phyloP scores from a whole-genome alignment of 164 flowering plant species.

The Liquidambar formosana region DNA sequence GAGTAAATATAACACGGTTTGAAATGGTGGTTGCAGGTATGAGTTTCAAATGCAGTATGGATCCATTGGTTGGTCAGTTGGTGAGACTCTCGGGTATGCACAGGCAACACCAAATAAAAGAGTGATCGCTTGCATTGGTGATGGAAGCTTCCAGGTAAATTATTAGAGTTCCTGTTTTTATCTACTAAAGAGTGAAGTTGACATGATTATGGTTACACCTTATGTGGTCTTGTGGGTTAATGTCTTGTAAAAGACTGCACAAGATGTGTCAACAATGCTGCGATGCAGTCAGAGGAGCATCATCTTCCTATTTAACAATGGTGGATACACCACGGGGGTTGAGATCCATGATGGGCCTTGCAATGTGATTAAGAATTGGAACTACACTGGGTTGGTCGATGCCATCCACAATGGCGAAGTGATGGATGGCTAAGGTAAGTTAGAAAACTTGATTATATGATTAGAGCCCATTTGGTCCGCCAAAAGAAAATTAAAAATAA shows the following conservation, averaged over 20 bases:
- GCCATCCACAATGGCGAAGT: conserved; percentile 32
- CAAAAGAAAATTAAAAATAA: too few species aligned
- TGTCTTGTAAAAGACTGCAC: conserved; percentile 16
- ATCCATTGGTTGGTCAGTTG: conserved; percentile 23
- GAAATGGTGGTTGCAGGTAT: not conserved
- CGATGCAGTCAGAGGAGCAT: conserved; percentile 20
- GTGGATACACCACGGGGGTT: conserved; percentile 31
- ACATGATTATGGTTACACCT: too few species aligned
- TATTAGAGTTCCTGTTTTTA: too few species aligned
- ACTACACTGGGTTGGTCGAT: conserved; percentile 21
- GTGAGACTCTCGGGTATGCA: conserved; percentile 26
- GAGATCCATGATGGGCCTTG: conserved; percentile 34
- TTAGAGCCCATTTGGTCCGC: too few species aligned
- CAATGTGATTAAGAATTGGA: conserved; percentile 30
- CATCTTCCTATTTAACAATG: conserved; percentile 32
- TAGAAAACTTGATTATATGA: too few species aligned
- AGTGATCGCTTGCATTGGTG: conserved; percentile 29
- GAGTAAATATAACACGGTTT: too few species aligned
- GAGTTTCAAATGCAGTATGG: conserved; percentile 5
- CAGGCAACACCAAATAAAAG: conserved; percentile 22
- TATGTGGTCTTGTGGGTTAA: too few species aligned
- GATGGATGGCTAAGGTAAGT: conserved; percentile 30
- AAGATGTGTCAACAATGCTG: conserved; percentile 32
- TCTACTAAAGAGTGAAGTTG: too few species aligned
- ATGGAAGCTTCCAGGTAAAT: conserved; percentile 19